Percentiles rank a stretch among this genome's conserved stretches.
Evolutionary conservation across 305 asterid species (phyloP).

Genomic region (Euphrasia arctica): DNA sequence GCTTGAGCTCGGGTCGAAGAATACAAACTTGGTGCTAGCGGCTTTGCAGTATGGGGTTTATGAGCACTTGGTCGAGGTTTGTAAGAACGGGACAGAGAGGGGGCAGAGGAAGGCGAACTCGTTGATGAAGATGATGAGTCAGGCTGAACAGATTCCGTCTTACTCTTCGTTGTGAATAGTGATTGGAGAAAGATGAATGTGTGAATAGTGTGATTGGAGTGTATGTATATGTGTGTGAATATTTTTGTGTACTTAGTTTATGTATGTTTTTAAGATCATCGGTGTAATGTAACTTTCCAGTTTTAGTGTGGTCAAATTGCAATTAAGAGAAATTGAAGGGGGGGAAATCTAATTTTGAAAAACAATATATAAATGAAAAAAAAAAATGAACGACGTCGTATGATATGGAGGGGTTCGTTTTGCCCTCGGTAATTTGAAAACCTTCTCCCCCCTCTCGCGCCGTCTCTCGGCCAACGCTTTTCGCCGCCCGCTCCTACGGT

Average conservation of each 20-base stretch:
- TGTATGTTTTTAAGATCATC: too few species aligned
- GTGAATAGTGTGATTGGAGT: background rate
- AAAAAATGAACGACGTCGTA: slow-evolving; percentile 21
- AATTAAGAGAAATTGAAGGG: too few species aligned
- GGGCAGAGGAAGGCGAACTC: slow-evolving; percentile 75
- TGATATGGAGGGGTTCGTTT: slow-evolving; percentile 30
- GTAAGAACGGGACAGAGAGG: slow-evolving; percentile 71
- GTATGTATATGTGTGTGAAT: too few species aligned
- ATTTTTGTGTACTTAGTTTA: too few species aligned
- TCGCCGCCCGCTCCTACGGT: slow-evolving; percentile 32
- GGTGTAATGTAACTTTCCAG: too few species aligned
- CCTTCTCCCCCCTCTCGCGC: slow-evolving; percentile 54
- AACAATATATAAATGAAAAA: background rate
- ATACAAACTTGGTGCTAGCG: slow-evolving; percentile 60
- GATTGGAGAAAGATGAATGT: background rate
- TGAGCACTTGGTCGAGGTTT: slow-evolving; percentile 56
- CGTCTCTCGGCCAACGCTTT: slow-evolving; percentile 39
- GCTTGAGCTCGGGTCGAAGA: slow-evolving; percentile 55
- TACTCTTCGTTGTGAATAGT: background rate
- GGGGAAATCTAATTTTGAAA: background rate
- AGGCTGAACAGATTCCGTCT: slow-evolving; percentile 56
- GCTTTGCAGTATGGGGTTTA: slow-evolving; percentile 84
- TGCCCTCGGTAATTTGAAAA: slow-evolving; percentile 63
- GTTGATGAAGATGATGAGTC: slow-evolving; percentile 51
- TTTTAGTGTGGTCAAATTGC: background rate